Percentiles rank a stretch among this genome's conserved stretches.
These are phyloP conservation scores for Thalassiosira hispida DNA, from an alignment of 352 stramenopile genomes.

Conservation along the genomic window DNA sequence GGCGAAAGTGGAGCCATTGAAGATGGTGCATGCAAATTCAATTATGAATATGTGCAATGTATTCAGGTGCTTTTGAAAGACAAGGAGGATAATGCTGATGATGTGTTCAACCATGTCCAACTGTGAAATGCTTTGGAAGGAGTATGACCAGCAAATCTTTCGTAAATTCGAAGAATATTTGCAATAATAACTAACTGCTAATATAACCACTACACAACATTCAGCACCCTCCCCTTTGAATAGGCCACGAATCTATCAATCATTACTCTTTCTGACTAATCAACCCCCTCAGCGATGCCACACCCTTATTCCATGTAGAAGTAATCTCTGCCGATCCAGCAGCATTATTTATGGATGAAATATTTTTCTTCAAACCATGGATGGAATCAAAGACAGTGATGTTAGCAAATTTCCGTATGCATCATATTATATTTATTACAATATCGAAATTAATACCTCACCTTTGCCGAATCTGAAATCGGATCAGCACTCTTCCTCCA, in stretches of 20 bases:
- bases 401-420: neutral
- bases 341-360: constrained; percentile 14
- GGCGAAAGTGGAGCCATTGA: neutral
- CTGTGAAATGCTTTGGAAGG: constrained; percentile 23
- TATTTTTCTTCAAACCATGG: constrained; percentile 40
- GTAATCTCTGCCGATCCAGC: constrained; percentile 13
- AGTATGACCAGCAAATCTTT: constrained; percentile 45
- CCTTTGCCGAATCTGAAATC: constrained; percentile 39
- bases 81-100: constrained; percentile 3
- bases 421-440: neutral
- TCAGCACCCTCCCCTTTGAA: neutral
- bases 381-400: constrained; percentile 1
- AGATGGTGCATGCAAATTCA: too few species aligned
- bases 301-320: constrained; percentile 50
- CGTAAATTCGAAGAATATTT: constrained; percentile 45
- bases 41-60: constrained; percentile 59
- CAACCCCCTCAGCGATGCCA: constrained; percentile 33
- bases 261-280: constrained; percentile 38
- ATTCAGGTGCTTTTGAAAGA: constrained; percentile 33
- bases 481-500: constrained; percentile 34
- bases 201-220: constrained; percentile 1
- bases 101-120: too few species aligned
- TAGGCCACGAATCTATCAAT: neutral
- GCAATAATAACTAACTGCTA: constrained; percentile 5
- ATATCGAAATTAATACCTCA: constrained; percentile 16